A percentile compares a stretch with the other conserved stretches of the same genome.
Conservation (phyloP, 2,329 filamentous ascomycete species). For the Aureobasidium sp. region DNA sequence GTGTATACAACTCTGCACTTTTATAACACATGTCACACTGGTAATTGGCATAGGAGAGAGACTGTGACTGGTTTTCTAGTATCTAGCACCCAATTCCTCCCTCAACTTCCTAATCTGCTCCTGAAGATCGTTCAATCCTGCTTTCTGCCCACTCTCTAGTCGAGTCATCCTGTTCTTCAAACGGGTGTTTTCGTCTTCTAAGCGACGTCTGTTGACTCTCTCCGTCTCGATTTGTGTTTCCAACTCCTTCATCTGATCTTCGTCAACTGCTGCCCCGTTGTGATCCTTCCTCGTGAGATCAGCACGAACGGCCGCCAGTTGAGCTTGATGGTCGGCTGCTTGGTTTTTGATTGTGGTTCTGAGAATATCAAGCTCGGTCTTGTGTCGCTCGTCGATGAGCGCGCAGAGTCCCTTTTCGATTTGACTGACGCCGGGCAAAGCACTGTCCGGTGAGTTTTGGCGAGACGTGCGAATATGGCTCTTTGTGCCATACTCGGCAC, state of each 20-base stretch:
- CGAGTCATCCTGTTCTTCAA: neutral
- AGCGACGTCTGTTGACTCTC: neutral
- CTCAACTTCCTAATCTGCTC: neutral
- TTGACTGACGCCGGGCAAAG: neutral
- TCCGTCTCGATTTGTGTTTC: neutral
- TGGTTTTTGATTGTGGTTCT: neutral
- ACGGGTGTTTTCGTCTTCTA: neutral
- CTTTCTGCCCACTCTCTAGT: neutral
- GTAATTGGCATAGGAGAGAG: neutral
- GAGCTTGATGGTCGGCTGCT: neutral
- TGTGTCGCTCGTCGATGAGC: neutral
- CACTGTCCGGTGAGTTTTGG: neutral
- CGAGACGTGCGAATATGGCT: too few species aligned
- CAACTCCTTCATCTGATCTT: neutral
- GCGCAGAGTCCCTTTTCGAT: neutral
- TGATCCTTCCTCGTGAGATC: neutral
- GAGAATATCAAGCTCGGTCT: neutral
- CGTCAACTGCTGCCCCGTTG: neutral
- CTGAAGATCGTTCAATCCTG: neutral
- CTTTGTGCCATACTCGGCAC: neutral
- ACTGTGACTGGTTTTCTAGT: neutral
- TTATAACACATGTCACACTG: too few species aligned
- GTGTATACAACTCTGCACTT: too few species aligned
- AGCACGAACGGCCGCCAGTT: neutral
- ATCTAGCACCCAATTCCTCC: neutral